Conservation (phyloP, 306 rosid genomes). For the Castanea crenata region DNA sequence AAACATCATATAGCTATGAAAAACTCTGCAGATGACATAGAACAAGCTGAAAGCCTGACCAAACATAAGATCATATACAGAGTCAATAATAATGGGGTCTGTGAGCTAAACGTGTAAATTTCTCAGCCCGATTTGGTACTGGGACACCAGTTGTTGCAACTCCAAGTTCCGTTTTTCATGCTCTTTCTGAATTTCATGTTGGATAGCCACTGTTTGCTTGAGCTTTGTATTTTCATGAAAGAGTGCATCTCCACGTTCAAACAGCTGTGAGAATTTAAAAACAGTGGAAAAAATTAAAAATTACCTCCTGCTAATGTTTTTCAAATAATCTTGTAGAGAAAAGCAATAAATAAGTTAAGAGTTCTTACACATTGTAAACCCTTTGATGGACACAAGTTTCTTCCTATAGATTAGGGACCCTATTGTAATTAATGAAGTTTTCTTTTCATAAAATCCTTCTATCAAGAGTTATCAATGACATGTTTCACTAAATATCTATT, state of each 20-base stretch:
- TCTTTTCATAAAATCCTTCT: too few species aligned
- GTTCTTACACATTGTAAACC: too few species aligned
- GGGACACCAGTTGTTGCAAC: constrained; percentile 63
- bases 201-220: constrained; percentile 70
- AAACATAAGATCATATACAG: background rate
- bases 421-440: too few species aligned
- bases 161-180: constrained; percentile 60
- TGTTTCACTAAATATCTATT: too few species aligned
- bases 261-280: too few species aligned
- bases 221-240: constrained; percentile 68
- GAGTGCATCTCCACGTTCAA: constrained; percentile 60
- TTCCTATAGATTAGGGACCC: too few species aligned
- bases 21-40: background rate
- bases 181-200: constrained; percentile 77
- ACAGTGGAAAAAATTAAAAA: too few species aligned
- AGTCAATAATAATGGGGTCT: background rate
- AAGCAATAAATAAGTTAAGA: too few species aligned
- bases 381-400: too few species aligned
- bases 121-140: constrained; percentile 75
- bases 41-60: background rate
- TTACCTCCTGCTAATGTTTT: too few species aligned
- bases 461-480: too few species aligned
- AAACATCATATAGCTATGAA: background rate
- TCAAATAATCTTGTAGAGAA: too few species aligned
- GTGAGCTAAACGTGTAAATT: constrained; percentile 58